Evolutionary conservation across 106 monocot species (phyloP), one percentile per base, ranked within the genome.

Genomic region (Platanthera zijinensis): DNA sequence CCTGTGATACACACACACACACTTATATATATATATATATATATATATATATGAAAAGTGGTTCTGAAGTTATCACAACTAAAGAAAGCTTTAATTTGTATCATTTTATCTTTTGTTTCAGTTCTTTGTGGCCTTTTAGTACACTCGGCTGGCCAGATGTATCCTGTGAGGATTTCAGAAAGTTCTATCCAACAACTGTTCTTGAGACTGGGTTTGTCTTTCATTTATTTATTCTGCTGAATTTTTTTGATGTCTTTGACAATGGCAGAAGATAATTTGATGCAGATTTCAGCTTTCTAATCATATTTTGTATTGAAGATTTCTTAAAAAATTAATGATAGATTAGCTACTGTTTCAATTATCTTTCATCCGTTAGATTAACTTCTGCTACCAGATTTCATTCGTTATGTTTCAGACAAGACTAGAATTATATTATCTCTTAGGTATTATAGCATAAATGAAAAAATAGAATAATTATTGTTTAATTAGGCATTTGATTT

Each of bases 131-230:
- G 97, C 97, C 97, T 57, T 99, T 99, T 81, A 99, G 97, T 81
- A 99, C 97, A 11, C 97, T 99, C 80, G 97, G 97, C 66, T 99
- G 97, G 97, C 97, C 97, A 46, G 94, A 99, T 87, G 77, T 75
- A 48, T 94, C 91, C 64, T 78, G 82, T 78, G 92, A 92, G 75
- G 97, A 99, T 82, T 91, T 90, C 54, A 88, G 64, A 75, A 75
- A 69, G 15, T 99, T 99, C 73, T 99, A 99, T 85, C 97, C 97
- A 78, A 89, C 97, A 75, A 89, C 93, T n/a, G 76, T 92, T 69
- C 87, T 99, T 50, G 97, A 99, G 84, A 99, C 97, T 45, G 97
- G 97, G 97, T 99, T 72, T 76, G 81, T 89, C 75, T 70, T 70
- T 70, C 52, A 69, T 76, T 75, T 53, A 57, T 48, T 18, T 51